Conservation (phyloP, 1,284 basidiomycete species). For the Cryptococcus sp. region DNA sequence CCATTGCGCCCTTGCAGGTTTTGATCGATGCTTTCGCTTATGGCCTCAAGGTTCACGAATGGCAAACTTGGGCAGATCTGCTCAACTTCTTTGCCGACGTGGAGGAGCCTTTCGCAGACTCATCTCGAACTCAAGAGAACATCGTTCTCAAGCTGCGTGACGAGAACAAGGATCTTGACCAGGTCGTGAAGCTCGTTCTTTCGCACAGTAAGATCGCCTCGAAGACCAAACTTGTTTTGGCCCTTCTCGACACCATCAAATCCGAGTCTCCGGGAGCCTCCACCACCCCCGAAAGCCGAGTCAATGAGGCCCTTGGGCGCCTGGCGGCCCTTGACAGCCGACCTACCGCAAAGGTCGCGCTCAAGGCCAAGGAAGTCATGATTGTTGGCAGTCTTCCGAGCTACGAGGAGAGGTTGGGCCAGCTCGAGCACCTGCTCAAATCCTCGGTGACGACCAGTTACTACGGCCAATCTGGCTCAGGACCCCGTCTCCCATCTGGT, state of each 20-base stretch:
- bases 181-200: constrained; percentile 81
- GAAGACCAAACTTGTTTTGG: constrained; percentile 86
- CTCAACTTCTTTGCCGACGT: constrained; percentile 61
- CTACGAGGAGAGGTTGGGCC: constrained; percentile 86
- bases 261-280: constrained; percentile 72
- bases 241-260: constrained; percentile 87
- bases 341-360: constrained; percentile 80
- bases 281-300: constrained; percentile 51
- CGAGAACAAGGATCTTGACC: constrained; percentile 89
- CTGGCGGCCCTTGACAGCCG: constrained; percentile 74
- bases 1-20: constrained; percentile 71
- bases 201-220: constrained; percentile 94
- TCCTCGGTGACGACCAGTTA: constrained; percentile 80
- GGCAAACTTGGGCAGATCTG: constrained; percentile 55
- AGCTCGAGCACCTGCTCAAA: constrained; percentile 94
- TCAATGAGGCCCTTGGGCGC: constrained; percentile 47
- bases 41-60: constrained; percentile 87
- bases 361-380: constrained; percentile 97
- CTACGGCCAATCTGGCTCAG: constrained; percentile 80
- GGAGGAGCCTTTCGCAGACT: constrained; percentile 83
- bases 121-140: constrained; percentile 79
- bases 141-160: constrained; percentile 88
- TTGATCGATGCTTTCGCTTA: constrained; percentile 79
- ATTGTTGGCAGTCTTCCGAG: constrained; percentile 96
- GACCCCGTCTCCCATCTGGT: constrained; percentile 70